A percentile compares a stretch with the other conserved stretches of the same genome.
These are phyloP conservation scores for Lentinus polychrous DNA, from an alignment of 1,284 basidiomycete species.

Conservation along the genomic window DNA sequence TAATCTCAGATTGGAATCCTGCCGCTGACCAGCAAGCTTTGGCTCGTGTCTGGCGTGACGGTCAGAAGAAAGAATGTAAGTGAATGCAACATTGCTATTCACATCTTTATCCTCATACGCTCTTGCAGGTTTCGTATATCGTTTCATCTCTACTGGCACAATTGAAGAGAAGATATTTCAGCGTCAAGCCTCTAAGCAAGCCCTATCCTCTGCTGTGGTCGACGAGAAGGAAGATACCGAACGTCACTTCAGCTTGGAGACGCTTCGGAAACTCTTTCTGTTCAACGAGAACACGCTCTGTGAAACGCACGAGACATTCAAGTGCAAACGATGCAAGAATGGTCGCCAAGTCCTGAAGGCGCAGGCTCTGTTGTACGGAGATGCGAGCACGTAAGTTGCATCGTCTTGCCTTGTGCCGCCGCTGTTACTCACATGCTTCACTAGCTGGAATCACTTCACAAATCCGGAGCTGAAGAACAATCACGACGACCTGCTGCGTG, in stretches of 20 bases:
- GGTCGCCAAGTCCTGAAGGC: conserved; percentile 84
- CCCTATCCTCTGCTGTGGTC: conserved; percentile 94
- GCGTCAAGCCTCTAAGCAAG: conserved; percentile 93
- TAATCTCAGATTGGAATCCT: conserved; percentile 86
- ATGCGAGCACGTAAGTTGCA: conserved; percentile 87
- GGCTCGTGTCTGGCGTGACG: conserved; percentile 98
- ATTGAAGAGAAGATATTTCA: conserved; percentile 99
- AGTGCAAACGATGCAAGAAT: conserved; percentile 91
- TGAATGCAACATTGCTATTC: conserved; percentile 1
- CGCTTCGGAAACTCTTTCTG: conserved; percentile 86
- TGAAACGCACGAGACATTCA: conserved; percentile 97
- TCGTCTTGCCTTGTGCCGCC: not conserved
- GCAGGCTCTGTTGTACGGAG: conserved; percentile 87
- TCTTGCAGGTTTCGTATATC: conserved; percentile 85
- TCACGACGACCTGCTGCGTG: conserved; percentile 93
- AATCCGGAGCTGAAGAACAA: conserved; percentile 84
- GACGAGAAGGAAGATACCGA: conserved; percentile 96
- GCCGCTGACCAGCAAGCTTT: conserved; percentile 98
- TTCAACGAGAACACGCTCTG: conserved; percentile 87
- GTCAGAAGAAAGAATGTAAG: conserved; percentile 98
- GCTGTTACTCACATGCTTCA: conserved; percentile 6
- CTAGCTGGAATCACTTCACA: conserved; percentile 96
- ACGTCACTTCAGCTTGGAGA: conserved; percentile 90
- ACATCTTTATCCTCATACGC: not conserved
- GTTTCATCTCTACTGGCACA: conserved; percentile 95